Evolutionary conservation across 2,329 filamentous ascomycete species (phyloP), one percentile per base, ranked within the genome.

Genomic region (Xylaria sp.): DNA sequence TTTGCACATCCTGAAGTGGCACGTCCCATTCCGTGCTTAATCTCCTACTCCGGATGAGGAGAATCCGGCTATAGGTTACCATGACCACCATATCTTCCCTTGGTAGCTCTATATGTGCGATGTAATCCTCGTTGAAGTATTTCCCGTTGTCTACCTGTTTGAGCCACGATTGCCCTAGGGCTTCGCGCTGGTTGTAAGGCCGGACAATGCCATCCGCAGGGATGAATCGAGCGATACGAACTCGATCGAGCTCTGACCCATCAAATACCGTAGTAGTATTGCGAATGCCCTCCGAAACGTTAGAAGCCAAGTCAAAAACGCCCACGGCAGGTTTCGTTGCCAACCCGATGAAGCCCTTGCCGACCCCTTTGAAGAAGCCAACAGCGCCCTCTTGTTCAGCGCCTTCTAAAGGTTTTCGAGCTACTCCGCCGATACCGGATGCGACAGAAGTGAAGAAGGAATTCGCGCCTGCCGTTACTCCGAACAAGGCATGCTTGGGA

Each of bases 201-300:
- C 95, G 91, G 41, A 99, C 94, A 69, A 99, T 93, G 50, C 96
- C 96, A 79, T 99, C 95, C 51, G 91, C 89, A 18, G 94, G 93
- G 69, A 99, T 94, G 83, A 97, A 98, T 20, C 96, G 92, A 6
- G 94, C 92, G 61, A 97, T 88, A n/a, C 96, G 93, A 28, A 97
- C 94, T 58, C 96, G 94, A 76, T 99, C 97, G 7, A 99, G 90
- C 62, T 97, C 96, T 69, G 95, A 92, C 31, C 93, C 92, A 77
- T 99, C 96, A 80, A 99, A 99, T 23, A 99, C 96, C 0, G 96
- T 99, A 0, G 97, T 99, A 0, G 96, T 99, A 82, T 99, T 99
- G 77, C 96, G 94, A 65, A 99, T 97, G 62, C 96, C 96, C 82
- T 99, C 96, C 31, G 94, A 95, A 74, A 99, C 92, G 79, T 98